Base-by-base conservation (phyloP, 2,329 filamentous ascomycete genomes). In the Colletotrichum sp. region DNA sequence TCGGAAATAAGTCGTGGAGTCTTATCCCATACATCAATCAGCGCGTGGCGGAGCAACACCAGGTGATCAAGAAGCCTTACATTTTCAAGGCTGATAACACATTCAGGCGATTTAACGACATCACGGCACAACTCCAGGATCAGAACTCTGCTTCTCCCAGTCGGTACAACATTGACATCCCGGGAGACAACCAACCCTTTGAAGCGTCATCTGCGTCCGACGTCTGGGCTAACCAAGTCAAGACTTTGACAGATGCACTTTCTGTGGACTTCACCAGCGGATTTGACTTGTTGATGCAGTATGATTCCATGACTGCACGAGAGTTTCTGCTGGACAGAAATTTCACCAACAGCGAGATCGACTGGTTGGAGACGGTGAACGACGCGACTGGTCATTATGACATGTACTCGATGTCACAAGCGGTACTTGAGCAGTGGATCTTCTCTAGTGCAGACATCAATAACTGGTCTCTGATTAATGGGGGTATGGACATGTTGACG, bases 391-490 rank as follows among this genome's bases (percentile, higher is more conserved):
- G 78, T 30, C 79, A 80, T 63, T 80, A 79, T 68, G 78, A 79
- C 34, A 78, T 75, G 68, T 78, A 78, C 69, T 78, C 78, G 3
- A 78, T 80, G 70, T 72, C 77, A 4, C 79, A 80, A 52, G 77
- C 77, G 11, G 75, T 80, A 3, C 44, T 80, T 5, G 79, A 80
- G 48, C 65, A 79, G 39, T 80, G 79, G 79, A 77, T 80, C 39
- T 83, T 84, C 25, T 72, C 78, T 28, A 72, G 75, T 57, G 63
- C 74, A 11, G 61, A 75, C n/a, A 71, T 78, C 22, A 34, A 69
- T 25, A 57, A 79, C 9, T 84, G 83, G 82, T 78, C 76, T 28
- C 82, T 82, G 36, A 79, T 85, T 72, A 79, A 82, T 25, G 83
- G 83, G 16, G 83, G 83, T 19, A 80, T 81, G 77, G 78, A 78